Conservation (phyloP, 1,284 basidiomycete species). For the Puccinia hordei region DNA sequence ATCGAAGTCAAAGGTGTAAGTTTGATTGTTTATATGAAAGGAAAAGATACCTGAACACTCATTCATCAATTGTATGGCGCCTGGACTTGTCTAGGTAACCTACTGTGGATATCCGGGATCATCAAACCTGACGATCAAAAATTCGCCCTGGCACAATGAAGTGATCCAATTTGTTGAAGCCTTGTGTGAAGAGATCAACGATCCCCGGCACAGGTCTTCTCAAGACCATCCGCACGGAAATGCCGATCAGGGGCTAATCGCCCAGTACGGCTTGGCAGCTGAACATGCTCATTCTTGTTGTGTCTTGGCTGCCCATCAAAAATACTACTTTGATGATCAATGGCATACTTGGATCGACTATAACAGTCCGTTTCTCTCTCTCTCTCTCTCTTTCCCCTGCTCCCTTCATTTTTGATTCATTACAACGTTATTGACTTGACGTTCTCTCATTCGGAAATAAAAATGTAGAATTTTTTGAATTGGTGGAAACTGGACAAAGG, state of each 20-base stretch:
- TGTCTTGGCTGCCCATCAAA: conserved; percentile 48
- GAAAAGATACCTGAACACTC: background rate
- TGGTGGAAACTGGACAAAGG: conserved; percentile 36
- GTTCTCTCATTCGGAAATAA: background rate
- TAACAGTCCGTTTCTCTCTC: conserved; percentile 46
- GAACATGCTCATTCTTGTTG: conserved; percentile 52
- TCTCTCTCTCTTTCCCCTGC: background rate
- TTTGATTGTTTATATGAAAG: background rate
- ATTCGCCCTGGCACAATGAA: conserved; percentile 51
- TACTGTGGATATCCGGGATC: conserved; percentile 51
- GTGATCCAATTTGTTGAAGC: conserved; percentile 48
- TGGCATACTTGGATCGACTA: conserved; percentile 53
- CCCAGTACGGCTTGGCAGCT: conserved; percentile 47
- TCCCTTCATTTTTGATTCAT: background rate
- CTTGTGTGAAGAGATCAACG: conserved; percentile 38
- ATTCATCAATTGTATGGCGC: background rate
- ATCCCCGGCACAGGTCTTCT: background rate
- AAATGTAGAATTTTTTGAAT: conserved; percentile 50
- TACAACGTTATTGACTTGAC: background rate
- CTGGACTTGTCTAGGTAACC: conserved; percentile 33
- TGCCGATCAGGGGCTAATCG: background rate
- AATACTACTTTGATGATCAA: conserved; percentile 48
- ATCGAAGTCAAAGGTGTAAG: conserved; percentile 52
- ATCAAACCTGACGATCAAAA: conserved; percentile 51
- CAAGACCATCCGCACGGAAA: background rate